phyloP scores from a whole-genome alignment of 169 alveolate species.

The Plasmodium chabaudi region DNA sequence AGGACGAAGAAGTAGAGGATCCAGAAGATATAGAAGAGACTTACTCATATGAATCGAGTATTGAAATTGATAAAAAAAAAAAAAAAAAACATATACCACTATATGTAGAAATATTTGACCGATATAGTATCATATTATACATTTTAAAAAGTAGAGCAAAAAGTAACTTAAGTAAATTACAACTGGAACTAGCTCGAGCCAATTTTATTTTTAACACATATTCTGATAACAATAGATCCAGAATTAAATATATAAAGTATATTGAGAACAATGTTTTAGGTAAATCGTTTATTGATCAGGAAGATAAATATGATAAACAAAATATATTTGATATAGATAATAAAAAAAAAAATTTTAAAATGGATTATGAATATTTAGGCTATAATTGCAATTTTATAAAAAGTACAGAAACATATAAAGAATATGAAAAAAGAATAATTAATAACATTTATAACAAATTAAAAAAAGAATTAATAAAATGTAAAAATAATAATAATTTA shows the following conservation, averaged over 20 bases:
- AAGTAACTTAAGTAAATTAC: conserved; percentile 80
- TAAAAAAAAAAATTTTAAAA: conserved; percentile 74
- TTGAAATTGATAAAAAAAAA: background rate
- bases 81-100: conserved; percentile 16
- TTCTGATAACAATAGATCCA: conserved; percentile 79
- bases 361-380: conserved; percentile 23
- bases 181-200: conserved; percentile 88
- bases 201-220: conserved; percentile 87
- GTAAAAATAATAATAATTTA: conserved; percentile 77
- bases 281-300: conserved; percentile 29
- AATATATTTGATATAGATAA: conserved; percentile 82
- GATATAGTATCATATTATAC: conserved; percentile 88
- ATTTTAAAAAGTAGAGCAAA: conserved; percentile 90
- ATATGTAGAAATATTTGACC: conserved; percentile 85
- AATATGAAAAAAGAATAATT: conserved; percentile 81
- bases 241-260: conserved; percentile 68
- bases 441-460: conserved; percentile 84
- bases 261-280: conserved; percentile 60
- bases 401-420: conserved; percentile 85
- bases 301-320: conserved; percentile 65
- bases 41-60: background rate
- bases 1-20: background rate
- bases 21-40: background rate
- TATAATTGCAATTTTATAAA: conserved; percentile 82
- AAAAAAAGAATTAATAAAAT: conserved; percentile 83